A percentile compares a stretch with the other conserved stretches of the same genome.
phyloP scores from a whole-genome alignment of 352 stramenopile species.

The Phytophthora cryptogea region DNA sequence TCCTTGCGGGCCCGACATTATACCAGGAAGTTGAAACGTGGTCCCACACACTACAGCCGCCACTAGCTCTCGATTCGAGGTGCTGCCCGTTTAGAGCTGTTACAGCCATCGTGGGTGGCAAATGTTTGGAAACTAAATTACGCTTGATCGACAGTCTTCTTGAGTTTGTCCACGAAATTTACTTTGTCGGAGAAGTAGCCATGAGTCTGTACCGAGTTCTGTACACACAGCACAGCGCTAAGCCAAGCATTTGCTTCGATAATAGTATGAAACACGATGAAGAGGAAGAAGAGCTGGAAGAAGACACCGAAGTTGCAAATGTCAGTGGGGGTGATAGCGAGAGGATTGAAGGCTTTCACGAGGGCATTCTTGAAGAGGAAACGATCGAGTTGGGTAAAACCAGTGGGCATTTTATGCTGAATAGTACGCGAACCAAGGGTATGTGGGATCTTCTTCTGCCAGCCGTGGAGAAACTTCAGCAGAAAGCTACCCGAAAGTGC shows the following conservation, averaged over 20 bases:
- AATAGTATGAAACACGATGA: slow-evolving; percentile 1
- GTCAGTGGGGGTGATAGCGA: not conserved
- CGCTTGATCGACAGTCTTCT: slow-evolving; percentile 70
- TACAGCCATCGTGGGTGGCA: slow-evolving; percentile 61
- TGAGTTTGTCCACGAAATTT: slow-evolving; percentile 59
- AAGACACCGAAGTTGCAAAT: slow-evolving; percentile 5
- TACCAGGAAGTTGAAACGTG: slow-evolving; percentile 32
- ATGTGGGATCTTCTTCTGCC: slow-evolving; percentile 44
- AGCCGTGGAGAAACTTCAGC: slow-evolving; percentile 56
- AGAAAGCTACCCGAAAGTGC: slow-evolving; percentile 67
- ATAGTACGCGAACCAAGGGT: slow-evolving; percentile 1
- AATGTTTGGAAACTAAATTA: slow-evolving; percentile 54
- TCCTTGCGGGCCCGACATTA: slow-evolving; percentile 34
- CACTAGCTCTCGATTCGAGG: not conserved
- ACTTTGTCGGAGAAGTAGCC: slow-evolving; percentile 69
- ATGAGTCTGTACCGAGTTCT: slow-evolving; percentile 61
- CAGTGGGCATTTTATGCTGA: not conserved
- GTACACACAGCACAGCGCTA: slow-evolving; percentile 23
- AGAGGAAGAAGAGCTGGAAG: slow-evolving; percentile 17
- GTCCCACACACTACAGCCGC: slow-evolving; percentile 38
- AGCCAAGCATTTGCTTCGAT: not conserved
- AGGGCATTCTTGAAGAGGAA: slow-evolving; percentile 8
- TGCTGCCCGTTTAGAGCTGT: slow-evolving; percentile 1
- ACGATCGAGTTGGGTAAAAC: not conserved
- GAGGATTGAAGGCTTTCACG: not conserved